phyloP scores from a whole-genome alignment of 768 basidiomycete species.

The Pisolithus microcarpus region DNA sequence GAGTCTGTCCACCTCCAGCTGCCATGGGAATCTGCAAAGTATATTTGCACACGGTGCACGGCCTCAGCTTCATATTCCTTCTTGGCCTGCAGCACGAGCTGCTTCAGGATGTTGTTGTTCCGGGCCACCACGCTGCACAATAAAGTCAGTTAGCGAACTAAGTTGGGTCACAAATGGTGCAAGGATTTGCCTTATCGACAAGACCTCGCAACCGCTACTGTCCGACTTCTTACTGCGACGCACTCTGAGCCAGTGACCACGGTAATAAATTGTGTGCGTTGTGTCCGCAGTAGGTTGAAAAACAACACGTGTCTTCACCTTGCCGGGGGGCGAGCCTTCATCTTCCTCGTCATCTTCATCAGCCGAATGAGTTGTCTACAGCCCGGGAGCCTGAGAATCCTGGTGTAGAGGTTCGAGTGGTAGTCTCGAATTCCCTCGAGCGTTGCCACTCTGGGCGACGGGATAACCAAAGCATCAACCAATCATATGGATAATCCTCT shows the following conservation, averaged over 20 bases:
- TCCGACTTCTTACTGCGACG: conserved; percentile 63
- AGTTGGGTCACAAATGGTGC: conserved; percentile 1
- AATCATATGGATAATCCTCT: conserved; percentile 86
- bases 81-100: conserved; percentile 87
- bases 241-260: conserved; percentile 78
- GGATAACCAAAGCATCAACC: conserved; percentile 87
- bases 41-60: conserved; percentile 81
- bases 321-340: conserved; percentile 46
- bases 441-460: conserved; percentile 84
- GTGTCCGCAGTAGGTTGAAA: conserved; percentile 87
- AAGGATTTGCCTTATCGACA: conserved; percentile 60
- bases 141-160: conserved; percentile 7
- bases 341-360: conserved; percentile 41
- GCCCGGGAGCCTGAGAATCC: conserved; percentile 42
- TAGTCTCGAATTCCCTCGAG: conserved; percentile 84
- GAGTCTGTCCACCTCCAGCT: conserved; percentile 87
- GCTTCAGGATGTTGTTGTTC: conserved; percentile 76
- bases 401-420: conserved; percentile 64
- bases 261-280: conserved; percentile 84
- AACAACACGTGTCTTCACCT: conserved; percentile 70
- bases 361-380: conserved; percentile 50
- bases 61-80: conserved; percentile 83
- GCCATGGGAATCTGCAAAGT: conserved; percentile 83
- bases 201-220: conserved; percentile 60
- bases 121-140: conserved; percentile 67